Base-by-base conservation (phyloP, 2,329 filamentous ascomycete genomes). In the Lachnellula hyalina region DNA sequence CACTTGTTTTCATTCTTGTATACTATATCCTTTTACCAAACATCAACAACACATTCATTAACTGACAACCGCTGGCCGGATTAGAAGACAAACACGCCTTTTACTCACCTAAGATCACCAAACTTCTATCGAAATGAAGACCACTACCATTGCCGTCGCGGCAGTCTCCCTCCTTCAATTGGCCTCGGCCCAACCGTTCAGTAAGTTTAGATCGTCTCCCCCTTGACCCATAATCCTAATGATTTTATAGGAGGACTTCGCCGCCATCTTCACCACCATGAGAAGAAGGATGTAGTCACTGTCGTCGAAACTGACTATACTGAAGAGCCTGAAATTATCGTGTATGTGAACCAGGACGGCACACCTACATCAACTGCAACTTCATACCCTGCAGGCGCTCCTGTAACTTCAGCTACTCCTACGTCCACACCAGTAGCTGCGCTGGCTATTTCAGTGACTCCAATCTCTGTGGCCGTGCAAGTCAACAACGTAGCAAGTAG, bases 261-360 rank as follows among this genome's bases (percentile, higher is more conserved):
- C 19, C 64, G 63, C 21, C 65, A 67, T 56, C 54, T 47, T 38
- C 67, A 68, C 45, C 58, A 58, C 44, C 61, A 64, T 41, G 46
- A 62, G 45, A 65, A 68, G 60, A 66, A 61, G 52, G 61, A 64
- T 32, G 54, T 25, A 19, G 62, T 60, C 14, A 72, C 59, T 65
- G 70, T 66, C 62, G 70, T 65, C 66, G 63, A 56, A 66, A 73
- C 65, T 25, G 62, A 57, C 63, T 70, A 60, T n/a, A 52, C 59
- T 12, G 51, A 60, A 14, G 61, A 73, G 9, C 73, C 75, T 5
- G 72, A 78, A 55, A 75, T 77, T 21, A 75, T 87, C 62, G 76
- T 87, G 63, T 86, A 80, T 69, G 80, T 86, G 46, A 77, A 88
- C 64, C 71, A 79, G 60, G 67, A 77, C 54, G 82, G 82, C 53